phyloP scores from a whole-genome alignment of 352 stramenopile genomes.

The Phytophthora citrophthora region DNA sequence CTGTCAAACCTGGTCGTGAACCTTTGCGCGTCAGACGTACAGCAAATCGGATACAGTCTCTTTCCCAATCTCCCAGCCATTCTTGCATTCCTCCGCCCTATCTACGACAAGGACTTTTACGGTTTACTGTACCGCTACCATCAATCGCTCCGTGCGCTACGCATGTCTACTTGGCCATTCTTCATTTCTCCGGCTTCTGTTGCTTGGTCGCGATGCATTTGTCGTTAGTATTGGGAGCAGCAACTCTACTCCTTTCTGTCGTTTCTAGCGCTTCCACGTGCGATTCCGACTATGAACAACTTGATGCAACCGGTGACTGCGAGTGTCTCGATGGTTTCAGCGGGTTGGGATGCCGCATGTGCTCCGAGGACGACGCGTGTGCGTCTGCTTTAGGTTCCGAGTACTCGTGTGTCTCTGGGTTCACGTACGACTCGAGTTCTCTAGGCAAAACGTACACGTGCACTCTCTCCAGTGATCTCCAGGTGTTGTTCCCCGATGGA shows the following conservation, averaged over 20 bases:
- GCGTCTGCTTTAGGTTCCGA: slow-evolving; percentile 31
- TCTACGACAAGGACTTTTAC: neutral
- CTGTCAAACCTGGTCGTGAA: neutral
- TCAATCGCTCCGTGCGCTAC: neutral
- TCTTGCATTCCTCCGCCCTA: slow-evolving; percentile 12
- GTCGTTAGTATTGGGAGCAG: neutral
- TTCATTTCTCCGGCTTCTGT: neutral
- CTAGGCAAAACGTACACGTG: slow-evolving; percentile 74
- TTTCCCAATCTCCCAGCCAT: slow-evolving; percentile 19
- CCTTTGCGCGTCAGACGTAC: neutral
- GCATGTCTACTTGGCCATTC: slow-evolving; percentile 10
- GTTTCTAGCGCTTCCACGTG: slow-evolving; percentile 21
- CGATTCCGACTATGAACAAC: slow-evolving; percentile 56
- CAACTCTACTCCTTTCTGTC: neutral
- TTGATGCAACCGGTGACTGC: slow-evolving; percentile 54
- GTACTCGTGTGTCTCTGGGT: slow-evolving; percentile 51
- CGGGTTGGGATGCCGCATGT: slow-evolving; percentile 71
- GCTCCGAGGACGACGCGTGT: slow-evolving; percentile 31
- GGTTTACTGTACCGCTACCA: neutral
- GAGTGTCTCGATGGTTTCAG: slow-evolving; percentile 63
- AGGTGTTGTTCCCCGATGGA: slow-evolving; percentile 68
- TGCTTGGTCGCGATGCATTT: neutral
- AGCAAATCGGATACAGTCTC: slow-evolving; percentile 11
- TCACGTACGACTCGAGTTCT: slow-evolving; percentile 52
- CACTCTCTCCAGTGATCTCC: slow-evolving; percentile 47